phyloP scores from a whole-genome alignment of 2,329 filamentous ascomycete species.

The Fusarium domesticum region DNA sequence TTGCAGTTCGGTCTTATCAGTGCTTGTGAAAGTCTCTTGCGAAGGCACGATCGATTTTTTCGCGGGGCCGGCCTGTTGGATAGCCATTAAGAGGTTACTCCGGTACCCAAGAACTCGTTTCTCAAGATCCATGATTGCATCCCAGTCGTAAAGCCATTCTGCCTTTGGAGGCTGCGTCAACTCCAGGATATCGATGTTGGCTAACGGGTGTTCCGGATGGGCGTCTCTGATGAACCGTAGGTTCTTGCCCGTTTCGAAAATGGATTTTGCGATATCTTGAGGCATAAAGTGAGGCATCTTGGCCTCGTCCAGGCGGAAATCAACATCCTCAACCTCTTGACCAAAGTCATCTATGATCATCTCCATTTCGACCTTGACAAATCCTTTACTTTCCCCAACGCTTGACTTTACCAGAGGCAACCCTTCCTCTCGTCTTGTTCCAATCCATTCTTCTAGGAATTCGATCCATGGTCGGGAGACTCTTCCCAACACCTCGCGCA shows the following conservation, averaged over 20 bases:
- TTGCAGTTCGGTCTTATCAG: slow-evolving; percentile 29
- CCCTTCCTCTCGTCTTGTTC: slow-evolving; percentile 58
- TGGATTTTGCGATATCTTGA: slow-evolving; percentile 62
- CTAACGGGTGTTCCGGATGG: slow-evolving; percentile 69
- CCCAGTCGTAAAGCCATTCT: slow-evolving; percentile 71
- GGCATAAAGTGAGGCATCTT: slow-evolving; percentile 72
- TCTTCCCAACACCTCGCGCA: slow-evolving; percentile 63
- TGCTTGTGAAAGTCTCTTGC: background rate
- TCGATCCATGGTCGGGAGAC: slow-evolving; percentile 66
- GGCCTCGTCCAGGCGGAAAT: slow-evolving; percentile 61
- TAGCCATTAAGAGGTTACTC: slow-evolving; percentile 26
- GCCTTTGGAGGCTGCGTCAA: slow-evolving; percentile 54
- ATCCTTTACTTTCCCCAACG: slow-evolving; percentile 49
- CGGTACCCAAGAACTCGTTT: slow-evolving; percentile 48
- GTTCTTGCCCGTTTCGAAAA: slow-evolving; percentile 80
- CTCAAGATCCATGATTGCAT: slow-evolving; percentile 63
- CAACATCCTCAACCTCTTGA: slow-evolving; percentile 53
- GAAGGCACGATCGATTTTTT: background rate
- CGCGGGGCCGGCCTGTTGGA: slow-evolving; percentile 13
- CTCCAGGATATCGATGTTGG: slow-evolving; percentile 47
- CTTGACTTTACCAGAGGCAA: slow-evolving; percentile 49
- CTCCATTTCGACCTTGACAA: slow-evolving; percentile 57
- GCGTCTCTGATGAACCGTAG: slow-evolving; percentile 68
- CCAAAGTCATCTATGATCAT: slow-evolving; percentile 57
- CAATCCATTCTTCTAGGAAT: slow-evolving; percentile 71